These are phyloP conservation scores for Fusarium sp. DNA, from an alignment of 2,329 filamentous ascomycete species.

Conservation along the genomic window DNA sequence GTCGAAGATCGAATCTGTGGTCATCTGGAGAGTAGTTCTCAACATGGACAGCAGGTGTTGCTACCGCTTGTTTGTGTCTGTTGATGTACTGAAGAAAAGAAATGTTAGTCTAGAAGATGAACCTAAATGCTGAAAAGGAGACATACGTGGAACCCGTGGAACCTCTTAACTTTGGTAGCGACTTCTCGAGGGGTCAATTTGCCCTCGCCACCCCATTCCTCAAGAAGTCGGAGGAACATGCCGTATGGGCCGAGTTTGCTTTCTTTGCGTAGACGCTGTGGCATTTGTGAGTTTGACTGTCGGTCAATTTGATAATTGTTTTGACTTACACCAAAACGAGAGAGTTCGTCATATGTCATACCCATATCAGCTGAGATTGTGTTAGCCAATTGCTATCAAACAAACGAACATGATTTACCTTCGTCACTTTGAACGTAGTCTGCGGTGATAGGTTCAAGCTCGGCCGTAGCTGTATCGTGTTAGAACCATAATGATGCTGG, in stretches of 20 bases:
- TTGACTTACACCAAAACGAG: constrained; percentile 50
- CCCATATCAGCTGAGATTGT: constrained; percentile 53
- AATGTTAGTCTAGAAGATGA: not conserved
- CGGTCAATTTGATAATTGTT: not conserved
- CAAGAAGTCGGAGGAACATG: constrained; percentile 55
- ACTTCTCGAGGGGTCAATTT: constrained; percentile 53
- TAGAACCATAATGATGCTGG: not conserved
- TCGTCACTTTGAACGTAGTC: constrained; percentile 55
- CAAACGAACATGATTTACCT: not conserved
- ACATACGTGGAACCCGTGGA: constrained; percentile 52
- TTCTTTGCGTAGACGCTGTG: constrained; percentile 53
- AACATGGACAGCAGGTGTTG: constrained; percentile 23
- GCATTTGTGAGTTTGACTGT: not conserved
- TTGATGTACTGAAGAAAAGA: constrained; percentile 11
- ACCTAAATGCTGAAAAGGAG: not conserved
- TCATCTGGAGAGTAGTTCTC: constrained; percentile 46
- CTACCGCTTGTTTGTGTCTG: constrained; percentile 31
- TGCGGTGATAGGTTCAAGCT: constrained; percentile 58
- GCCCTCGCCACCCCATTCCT: constrained; percentile 52
- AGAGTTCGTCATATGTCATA: constrained; percentile 57
- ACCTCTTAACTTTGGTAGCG: constrained; percentile 47
- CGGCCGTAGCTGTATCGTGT: constrained; percentile 52
- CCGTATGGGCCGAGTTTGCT: constrained; percentile 57
- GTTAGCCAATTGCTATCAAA: not conserved
- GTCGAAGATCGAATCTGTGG: constrained; percentile 44